Evolutionary conservation across 495 filamentous ascomycete genomes (phyloP).

Genomic region (Aspergillus homomorphus): DNA sequence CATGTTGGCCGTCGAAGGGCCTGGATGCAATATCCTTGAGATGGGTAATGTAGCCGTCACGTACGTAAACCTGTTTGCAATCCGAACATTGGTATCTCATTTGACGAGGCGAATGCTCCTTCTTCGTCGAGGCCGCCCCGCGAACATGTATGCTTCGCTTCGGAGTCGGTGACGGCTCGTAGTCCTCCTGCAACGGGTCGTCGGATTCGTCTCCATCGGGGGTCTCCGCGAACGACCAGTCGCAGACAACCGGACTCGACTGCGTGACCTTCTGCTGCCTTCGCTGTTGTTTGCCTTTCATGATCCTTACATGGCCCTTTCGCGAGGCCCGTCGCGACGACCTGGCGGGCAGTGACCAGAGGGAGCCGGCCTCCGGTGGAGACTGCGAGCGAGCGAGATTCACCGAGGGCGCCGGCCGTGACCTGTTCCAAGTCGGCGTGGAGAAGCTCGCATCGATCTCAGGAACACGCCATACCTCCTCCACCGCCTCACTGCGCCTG

Average conservation of each 20-base stretch:
- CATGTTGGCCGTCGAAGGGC: slow-evolving; percentile 14
- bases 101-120: slow-evolving; percentile 5
- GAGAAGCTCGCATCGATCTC: slow-evolving; percentile 34
- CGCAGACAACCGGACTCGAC: slow-evolving; percentile 37
- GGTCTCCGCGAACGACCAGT: slow-evolving; percentile 44
- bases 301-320: slow-evolving; percentile 24
- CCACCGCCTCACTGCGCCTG: slow-evolving; percentile 17
- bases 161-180: slow-evolving; percentile 34
- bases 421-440: slow-evolving; percentile 31
- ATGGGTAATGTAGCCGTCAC: slow-evolving; percentile 14
- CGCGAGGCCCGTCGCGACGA: slow-evolving; percentile 22
- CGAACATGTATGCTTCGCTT: slow-evolving; percentile 23
- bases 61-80: slow-evolving; percentile 16
- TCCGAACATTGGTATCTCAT: slow-evolving; percentile 10
- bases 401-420: slow-evolving; percentile 16
- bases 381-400: slow-evolving; percentile 27
- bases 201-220: slow-evolving; percentile 44
- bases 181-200: slow-evolving; percentile 44
- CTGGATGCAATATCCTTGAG: slow-evolving; percentile 12
- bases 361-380: slow-evolving; percentile 36
- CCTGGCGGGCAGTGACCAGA: slow-evolving; percentile 35
- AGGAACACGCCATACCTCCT: slow-evolving; percentile 41
- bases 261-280: slow-evolving; percentile 31
- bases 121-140: slow-evolving; percentile 20
- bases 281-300: slow-evolving; percentile 21